phyloP scores from a whole-genome alignment of 2,329 filamentous ascomycete genomes.

The Cladophialophora carrionii region DNA sequence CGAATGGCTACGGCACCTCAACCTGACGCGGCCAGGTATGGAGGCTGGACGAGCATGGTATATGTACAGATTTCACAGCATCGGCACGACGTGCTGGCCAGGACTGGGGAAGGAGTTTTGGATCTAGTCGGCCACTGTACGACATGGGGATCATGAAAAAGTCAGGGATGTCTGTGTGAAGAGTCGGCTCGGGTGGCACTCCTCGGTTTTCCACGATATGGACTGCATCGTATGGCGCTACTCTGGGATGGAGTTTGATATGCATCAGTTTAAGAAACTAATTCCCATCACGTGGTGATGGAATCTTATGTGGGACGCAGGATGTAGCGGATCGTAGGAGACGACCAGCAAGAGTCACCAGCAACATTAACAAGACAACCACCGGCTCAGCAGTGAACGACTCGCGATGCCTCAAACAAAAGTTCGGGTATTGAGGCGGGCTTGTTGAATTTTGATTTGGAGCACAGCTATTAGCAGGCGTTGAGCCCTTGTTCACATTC shows the following conservation, averaged over 20 bases:
- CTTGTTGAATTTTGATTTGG: neutral
- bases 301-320: neutral
- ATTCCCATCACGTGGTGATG: neutral
- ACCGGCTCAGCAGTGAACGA: neutral
- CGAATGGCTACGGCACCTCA: slow-evolving; percentile 36
- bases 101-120: neutral
- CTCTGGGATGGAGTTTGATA: neutral
- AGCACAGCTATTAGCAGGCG: neutral
- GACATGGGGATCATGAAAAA: neutral
- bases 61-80: neutral
- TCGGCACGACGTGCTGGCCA: neutral
- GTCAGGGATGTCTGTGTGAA: neutral
- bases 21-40: neutral
- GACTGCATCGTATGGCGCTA: neutral
- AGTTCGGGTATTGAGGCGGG: neutral
- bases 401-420: neutral
- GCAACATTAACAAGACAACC: neutral
- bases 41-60: neutral
- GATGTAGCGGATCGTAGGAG: neutral
- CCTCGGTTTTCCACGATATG: neutral
- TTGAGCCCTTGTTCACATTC: neutral
- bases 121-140: neutral
- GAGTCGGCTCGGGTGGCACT: neutral
- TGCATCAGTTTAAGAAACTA: neutral
- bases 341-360: neutral